A percentile compares a stretch with the other conserved stretches of the same genome.
Conservation (phyloP, 225 moss, liverwort and hornwort genomes). For the Bryoerythrophyllum caledonicum region DNA sequence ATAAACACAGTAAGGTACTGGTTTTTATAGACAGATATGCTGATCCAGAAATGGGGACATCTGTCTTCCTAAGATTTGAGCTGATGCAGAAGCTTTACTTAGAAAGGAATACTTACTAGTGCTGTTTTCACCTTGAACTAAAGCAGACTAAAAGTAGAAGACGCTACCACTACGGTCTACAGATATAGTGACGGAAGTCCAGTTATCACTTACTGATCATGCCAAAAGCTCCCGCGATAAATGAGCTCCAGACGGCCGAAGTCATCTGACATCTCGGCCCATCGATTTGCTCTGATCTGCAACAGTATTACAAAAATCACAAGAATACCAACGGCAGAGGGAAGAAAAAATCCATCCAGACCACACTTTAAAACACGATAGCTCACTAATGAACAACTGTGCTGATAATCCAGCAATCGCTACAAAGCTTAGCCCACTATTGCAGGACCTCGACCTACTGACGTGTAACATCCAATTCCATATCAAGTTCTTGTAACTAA, state of each 20-base stretch:
- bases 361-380: neutral
- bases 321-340: neutral
- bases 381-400: neutral
- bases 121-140: neutral
- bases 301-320: constrained; percentile 16
- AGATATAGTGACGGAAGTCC: neutral
- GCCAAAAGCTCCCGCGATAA: constrained; percentile 96
- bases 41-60: neutral
- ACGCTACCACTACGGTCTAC: neutral
- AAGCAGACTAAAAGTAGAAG: neutral
- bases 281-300: constrained; percentile 88
- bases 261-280: constrained; percentile 65
- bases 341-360: constrained; percentile 3
- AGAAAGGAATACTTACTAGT: neutral
- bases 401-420: neutral
- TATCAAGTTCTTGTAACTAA: neutral
- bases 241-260: constrained; percentile 79
- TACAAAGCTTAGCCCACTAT: neutral
- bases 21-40: neutral
- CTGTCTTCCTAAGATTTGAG: neutral
- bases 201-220: constrained; percentile 79
- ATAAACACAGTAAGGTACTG: neutral
- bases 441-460: neutral
- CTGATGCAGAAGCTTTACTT: neutral
- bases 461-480: neutral